A percentile compares a stretch with the other conserved stretches of the same genome.
phyloP scores from a whole-genome alignment of 2,329 filamentous ascomycete species.

The Amesomyces nigricolor region DNA sequence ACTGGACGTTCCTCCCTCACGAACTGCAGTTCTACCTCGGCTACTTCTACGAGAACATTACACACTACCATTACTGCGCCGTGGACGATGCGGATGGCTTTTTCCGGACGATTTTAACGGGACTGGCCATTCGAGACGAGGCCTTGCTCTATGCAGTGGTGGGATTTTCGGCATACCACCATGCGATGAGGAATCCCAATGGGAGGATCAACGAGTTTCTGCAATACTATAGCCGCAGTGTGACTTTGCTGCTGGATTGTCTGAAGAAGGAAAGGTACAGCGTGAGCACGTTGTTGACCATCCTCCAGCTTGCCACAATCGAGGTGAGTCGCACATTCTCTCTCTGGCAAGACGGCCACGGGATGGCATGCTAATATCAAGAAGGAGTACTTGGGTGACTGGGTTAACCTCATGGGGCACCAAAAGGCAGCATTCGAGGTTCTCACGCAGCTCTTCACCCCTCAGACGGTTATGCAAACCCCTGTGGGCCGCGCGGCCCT shows the following conservation, averaged over 20 bases:
- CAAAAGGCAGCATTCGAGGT: constrained; percentile 85
- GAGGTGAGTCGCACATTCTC: constrained; percentile 53
- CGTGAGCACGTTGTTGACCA: constrained; percentile 73
- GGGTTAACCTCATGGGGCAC: constrained; percentile 88
- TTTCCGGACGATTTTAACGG: constrained; percentile 64
- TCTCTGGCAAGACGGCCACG: constrained; percentile 5
- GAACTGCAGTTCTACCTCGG: constrained; percentile 74
- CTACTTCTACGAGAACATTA: constrained; percentile 74
- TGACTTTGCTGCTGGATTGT: constrained; percentile 66
- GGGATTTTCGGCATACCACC: constrained; percentile 83
- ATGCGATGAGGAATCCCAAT: constrained; percentile 62
- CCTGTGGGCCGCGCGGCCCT: constrained; percentile 67
- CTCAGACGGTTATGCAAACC: constrained; percentile 66
- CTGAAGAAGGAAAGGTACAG: constrained; percentile 67
- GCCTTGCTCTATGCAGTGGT: constrained; percentile 80
- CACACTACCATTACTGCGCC: constrained; percentile 75
- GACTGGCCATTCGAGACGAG: constrained; percentile 66
- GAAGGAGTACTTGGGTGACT: constrained; percentile 91
- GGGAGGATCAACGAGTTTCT: constrained; percentile 78
- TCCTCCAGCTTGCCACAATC: constrained; percentile 86
- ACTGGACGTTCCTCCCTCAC: constrained; percentile 55
- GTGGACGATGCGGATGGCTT: constrained; percentile 67
- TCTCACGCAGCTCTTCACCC: constrained; percentile 70
- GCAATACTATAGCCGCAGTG: constrained; percentile 83
- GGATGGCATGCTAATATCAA: constrained; percentile 10